Conservation (phyloP, 2,329 filamentous ascomycete species). For the Nothophaeocryptopus gaeumannii region DNA sequence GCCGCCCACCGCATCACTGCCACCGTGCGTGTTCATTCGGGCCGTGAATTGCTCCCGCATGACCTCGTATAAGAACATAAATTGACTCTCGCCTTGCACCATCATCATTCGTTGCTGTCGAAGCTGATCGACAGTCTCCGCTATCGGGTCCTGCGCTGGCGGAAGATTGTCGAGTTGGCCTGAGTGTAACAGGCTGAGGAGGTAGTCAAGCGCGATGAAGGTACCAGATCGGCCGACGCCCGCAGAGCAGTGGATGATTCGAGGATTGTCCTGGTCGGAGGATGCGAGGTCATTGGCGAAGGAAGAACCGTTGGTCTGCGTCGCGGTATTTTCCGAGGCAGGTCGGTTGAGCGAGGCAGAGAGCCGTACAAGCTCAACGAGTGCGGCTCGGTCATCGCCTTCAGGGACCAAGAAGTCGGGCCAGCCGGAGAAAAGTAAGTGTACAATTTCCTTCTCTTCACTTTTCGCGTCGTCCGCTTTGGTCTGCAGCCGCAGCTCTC, state of each 20-base stretch:
- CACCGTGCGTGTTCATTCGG: slow-evolving; percentile 1
- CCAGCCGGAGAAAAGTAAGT: slow-evolving; percentile 84
- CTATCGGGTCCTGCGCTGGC: slow-evolving; percentile 65
- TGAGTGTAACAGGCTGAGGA: slow-evolving; percentile 75
- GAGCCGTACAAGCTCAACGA: slow-evolving; percentile 67
- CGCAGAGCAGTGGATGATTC: slow-evolving; percentile 72
- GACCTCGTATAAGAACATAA: slow-evolving; percentile 83
- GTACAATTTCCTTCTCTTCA: slow-evolving; percentile 68
- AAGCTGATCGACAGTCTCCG: slow-evolving; percentile 73
- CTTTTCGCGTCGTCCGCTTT: slow-evolving; percentile 32
- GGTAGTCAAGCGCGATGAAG: slow-evolving; percentile 92
- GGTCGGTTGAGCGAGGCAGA: slow-evolving; percentile 57
- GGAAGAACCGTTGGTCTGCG: slow-evolving; percentile 18
- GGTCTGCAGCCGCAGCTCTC: slow-evolving; percentile 61
- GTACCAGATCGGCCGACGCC: slow-evolving; percentile 93
- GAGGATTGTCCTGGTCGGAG: slow-evolving; percentile 56
- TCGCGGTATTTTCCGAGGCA: slow-evolving; percentile 13
- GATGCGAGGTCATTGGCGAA: slow-evolving; percentile 30
- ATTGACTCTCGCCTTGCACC: slow-evolving; percentile 88
- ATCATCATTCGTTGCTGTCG: slow-evolving; percentile 89
- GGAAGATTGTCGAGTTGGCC: slow-evolving; percentile 59
- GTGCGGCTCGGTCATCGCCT: slow-evolving; percentile 62
- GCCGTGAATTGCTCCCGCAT: slow-evolving; percentile 62
- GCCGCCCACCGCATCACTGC: slow-evolving; percentile 9
- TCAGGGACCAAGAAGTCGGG: slow-evolving; percentile 84